Percentiles rank a stretch among this genome's conserved stretches.
These are phyloP conservation scores for Penicillium fimorum DNA, from an alignment of 495 filamentous ascomycete species.

Conservation along the genomic window DNA sequence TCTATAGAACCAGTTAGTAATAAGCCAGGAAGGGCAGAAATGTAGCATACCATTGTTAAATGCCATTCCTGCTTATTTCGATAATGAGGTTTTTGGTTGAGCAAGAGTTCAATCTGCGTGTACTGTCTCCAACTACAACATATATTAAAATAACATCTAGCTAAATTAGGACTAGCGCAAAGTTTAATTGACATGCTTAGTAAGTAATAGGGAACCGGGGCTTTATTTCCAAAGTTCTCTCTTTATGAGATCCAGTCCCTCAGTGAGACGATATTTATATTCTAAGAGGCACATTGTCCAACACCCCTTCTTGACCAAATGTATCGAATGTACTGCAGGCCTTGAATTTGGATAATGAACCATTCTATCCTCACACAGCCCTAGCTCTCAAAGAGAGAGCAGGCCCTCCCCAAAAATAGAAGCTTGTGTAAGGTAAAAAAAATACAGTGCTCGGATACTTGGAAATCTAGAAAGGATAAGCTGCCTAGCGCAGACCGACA, in stretches of 20 bases:
- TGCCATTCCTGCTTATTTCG: too few relatives aligned
- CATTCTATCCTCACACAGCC: not conserved
- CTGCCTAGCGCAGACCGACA: constrained; percentile 7
- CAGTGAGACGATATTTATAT: not conserved
- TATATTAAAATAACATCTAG: too few relatives aligned
- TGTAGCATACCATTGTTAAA: too few relatives aligned
- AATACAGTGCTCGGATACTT: constrained; percentile 15
- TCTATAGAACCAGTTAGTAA: too few relatives aligned
- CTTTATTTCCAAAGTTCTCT: constrained; percentile 8
- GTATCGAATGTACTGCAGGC: not conserved
- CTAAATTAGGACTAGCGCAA: too few relatives aligned
- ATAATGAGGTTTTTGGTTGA: too few relatives aligned
- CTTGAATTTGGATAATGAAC: constrained; percentile 1
- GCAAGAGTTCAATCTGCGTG: too few relatives aligned
- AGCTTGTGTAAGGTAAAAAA: not conserved
- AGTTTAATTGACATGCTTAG: too few relatives aligned
- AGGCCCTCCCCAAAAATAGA: not conserved
- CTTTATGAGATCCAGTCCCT: constrained; percentile 1
- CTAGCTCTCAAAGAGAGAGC: not conserved
- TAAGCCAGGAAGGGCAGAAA: too few relatives aligned
- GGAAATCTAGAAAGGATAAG: constrained; percentile 24
- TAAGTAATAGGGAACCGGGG: not conserved
- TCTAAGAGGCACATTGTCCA: not conserved
- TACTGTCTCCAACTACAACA: too few relatives aligned
- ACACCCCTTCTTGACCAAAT: not conserved